Conservation (phyloP, 305 asterid species). For the Fraxinus xanthoxyloides region DNA sequence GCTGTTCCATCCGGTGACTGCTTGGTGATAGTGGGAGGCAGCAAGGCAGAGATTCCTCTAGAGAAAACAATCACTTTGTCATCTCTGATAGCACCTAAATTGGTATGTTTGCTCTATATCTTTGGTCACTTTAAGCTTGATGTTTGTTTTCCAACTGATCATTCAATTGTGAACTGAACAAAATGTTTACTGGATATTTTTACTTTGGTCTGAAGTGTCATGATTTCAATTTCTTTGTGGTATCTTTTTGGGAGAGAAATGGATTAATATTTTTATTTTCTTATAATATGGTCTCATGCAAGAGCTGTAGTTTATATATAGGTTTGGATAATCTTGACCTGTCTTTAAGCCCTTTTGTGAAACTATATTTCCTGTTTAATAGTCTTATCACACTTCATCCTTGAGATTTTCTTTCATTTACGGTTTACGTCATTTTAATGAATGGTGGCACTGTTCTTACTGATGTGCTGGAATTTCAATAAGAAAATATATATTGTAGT, state of each 20-base stretch:
- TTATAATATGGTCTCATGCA: constrained; percentile 4
- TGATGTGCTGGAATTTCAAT: neutral
- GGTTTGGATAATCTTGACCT: neutral
- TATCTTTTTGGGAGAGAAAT: neutral
- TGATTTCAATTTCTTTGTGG: neutral
- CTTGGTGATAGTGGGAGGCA: constrained; percentile 76
- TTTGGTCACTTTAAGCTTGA: constrained; percentile 12
- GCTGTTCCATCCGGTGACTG: constrained; percentile 97
- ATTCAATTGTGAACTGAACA: neutral
- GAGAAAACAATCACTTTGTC: constrained; percentile 88
- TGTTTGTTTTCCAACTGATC: constrained; percentile 1
- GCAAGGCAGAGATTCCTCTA: constrained; percentile 84
- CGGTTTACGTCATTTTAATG: neutral
- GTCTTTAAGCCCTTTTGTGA: neutral
- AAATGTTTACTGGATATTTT: neutral
- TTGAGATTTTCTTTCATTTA: neutral
- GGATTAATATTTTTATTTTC: neutral
- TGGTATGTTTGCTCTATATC: constrained; percentile 48
- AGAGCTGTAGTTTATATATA: neutral
- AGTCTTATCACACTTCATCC: neutral
- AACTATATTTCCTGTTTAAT: neutral
- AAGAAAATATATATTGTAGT: neutral
- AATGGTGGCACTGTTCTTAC: neutral
- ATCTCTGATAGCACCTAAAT: constrained; percentile 79
- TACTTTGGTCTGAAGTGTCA: neutral